These are phyloP conservation scores for Hypholoma fasciculare DNA, from an alignment of 768 basidiomycete species.

Conservation along the genomic window DNA sequence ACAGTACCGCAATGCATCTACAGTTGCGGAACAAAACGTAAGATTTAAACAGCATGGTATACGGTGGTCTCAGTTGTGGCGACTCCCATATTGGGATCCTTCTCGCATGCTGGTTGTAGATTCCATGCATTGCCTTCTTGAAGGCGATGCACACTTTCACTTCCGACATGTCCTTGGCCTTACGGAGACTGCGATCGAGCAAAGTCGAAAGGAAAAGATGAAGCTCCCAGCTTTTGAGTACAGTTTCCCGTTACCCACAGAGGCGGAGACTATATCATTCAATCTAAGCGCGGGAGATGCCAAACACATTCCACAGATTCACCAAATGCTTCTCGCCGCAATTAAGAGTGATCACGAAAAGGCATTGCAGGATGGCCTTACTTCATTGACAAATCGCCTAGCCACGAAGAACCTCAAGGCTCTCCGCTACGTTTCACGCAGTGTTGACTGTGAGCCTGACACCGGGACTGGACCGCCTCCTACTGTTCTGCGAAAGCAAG, in stretches of 20 bases:
- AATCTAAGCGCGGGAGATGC: background rate
- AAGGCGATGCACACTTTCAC: constrained; percentile 22
- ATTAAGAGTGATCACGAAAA: background rate
- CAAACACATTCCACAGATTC: background rate
- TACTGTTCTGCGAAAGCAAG: background rate
- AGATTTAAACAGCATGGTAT: constrained; percentile 22
- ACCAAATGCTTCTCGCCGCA: background rate
- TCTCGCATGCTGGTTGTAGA: constrained; percentile 24
- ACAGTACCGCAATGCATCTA: constrained; percentile 19
- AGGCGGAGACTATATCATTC: background rate
- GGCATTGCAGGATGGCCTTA: background rate
- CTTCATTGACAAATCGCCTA: background rate
- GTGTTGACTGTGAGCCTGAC: background rate
- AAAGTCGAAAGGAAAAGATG: background rate
- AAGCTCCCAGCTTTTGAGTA: background rate
- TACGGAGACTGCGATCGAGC: background rate
- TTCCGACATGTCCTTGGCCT: constrained; percentile 15
- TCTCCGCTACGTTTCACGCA: background rate
- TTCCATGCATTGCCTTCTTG: constrained; percentile 30
- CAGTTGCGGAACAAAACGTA: background rate
- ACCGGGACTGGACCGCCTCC: background rate
- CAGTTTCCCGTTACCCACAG: background rate
- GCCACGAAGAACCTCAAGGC: background rate
- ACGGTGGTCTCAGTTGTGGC: constrained; percentile 25
- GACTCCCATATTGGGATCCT: constrained; percentile 35